Evolutionary conservation across 768 basidiomycete species (phyloP), one percentile per base, ranked within the genome.

Genomic region (Paxillus ammoniavirescens): DNA sequence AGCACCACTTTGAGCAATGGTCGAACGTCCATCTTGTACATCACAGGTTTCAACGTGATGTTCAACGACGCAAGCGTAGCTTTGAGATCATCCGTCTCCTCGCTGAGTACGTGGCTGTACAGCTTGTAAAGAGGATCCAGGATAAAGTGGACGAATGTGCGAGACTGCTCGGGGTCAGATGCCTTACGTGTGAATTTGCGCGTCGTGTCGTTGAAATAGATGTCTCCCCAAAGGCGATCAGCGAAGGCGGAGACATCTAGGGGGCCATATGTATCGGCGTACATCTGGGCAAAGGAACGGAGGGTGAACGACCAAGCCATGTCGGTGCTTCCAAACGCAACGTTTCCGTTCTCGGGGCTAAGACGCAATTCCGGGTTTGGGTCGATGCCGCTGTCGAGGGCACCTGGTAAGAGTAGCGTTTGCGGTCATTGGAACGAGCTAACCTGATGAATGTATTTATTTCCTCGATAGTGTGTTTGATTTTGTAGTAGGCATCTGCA

Each of bases 271-370:
- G 92, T 89, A 63, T 97, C 89, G 6, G 92, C 87, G 70, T 99
- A 99, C 88, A 98, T 90, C 70, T 91, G 83, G 5, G 97, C 93
- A 67, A 98, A 99, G 7, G 95, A 95, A 35, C 80, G 80, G 41
- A 98, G 75, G 3, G 97, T 98, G 70, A 98, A 98, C 68, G 92
- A 96, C 92, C 95, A 99, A 44, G 84, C 87, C 93, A 98, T 96
- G 67, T 96, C 92, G 0, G 95, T 87, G 64, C 93, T 95, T 40
- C 94, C 95, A 65, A 99, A 99, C 1, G 95, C 92, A 38, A 99
- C 94, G 63, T 99, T 99, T 42, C 95, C 96, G 38, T 83, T 82
- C 68, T 99, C 97, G 2, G 97, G 97, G 60, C 93, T 96, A 44
- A 99, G 71, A 42, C 97, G 83, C 44, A 91, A 75, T 46, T 86